Evolutionary conservation across 2,329 filamentous ascomycete genomes (phyloP), one percentile per base, ranked within the genome.

Genomic region (Aspergillus sp.): DNA sequence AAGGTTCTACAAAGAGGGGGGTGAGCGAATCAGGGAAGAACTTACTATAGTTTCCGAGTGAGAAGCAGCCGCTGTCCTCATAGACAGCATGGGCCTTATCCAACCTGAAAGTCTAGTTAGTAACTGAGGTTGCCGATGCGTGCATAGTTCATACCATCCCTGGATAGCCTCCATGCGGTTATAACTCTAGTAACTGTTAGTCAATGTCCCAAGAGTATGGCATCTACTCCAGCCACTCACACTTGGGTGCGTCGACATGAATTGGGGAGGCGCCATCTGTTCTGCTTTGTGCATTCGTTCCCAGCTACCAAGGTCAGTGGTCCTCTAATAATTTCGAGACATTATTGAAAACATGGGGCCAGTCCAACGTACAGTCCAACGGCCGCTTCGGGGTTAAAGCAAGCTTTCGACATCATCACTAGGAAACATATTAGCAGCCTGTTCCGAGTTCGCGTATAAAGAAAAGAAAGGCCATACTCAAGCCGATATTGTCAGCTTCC

Each of bases 341-440:
- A 25, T 17, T 17, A 7, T 17, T 13, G 9, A 19, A 6, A 30
- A 1, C 4, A 23, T 8, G 25, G 43, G n/a, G 22, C 22, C 6
- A 23, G 11, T 9, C 9, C 3, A 71, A 64, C 78, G 67, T 58
- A 84, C 66, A 89, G 71, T 25, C 75, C 77, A 61, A 84, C 80
- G 1, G 86, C 86, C 15, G 82, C 84, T 60, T 81, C 72, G 0
- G 87, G 87, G 57, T 86, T 78, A 66, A 84, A 89, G 72, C 87
- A 89, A 43, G 81, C 82, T 70, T 86, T 80, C 1, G 86, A 81
- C 84, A 89, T 89, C 81, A 89, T 86, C 72, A 87, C 76, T 78
- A 51, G 7, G 15, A 49, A 5, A 28, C 11, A n/a, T 5, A 50
- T 71, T 57, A 77, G 68, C 28, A 11, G 6, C n/a, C 22, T 7